Evolutionary conservation across 2,329 filamentous ascomycete species (phyloP), one percentile per base, ranked within the genome.

Genomic region (Zelopaecilomyces penicillatus): DNA sequence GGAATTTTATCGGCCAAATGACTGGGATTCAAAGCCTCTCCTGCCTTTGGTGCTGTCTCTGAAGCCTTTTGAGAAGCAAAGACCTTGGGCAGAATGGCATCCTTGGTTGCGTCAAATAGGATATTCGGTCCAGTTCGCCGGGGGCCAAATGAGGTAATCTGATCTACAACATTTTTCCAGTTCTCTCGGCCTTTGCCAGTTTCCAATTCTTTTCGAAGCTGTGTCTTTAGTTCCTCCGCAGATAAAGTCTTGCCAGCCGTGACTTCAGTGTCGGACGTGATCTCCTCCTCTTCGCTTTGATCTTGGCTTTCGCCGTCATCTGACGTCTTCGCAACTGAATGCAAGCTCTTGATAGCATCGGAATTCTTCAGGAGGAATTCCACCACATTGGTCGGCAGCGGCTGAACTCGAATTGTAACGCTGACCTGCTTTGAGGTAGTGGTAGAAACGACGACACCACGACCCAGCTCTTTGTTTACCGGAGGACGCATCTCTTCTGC

Each of bases 401-500:
- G 93, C 10, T 84, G 73, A 1, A 96, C 86, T 7, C 84, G 76
- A 12, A 97, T 60, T 2, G 80, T 78, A 11, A 98, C 70, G 0
- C 79, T 85, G 12, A 95, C 76, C 55, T 95, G 88, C 64, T 94
- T 95, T 30, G 88, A 95, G 47, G 82, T 82, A 1, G 89, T 95
- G 7, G 81, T 73, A 4, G 78, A 78, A 27, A 89, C 70, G 0
- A 94, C 82, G 0, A 79, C 84, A 39, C 93, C 93, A 58, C 93
- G 78, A 1, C 90, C 90, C 12, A 96, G 73, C 9, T 94, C 87
- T 52, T 90, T 84, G 64, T 94, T 87, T 47, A 76, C 87, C 0
- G 88, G 85, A 2, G 89, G 82, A 27, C 89, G 83, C 93, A 98
- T 98, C 64, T 98, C 93, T 33, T 89, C 80, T 1, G 83, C 86